Percentiles rank a stretch among this genome's conserved stretches.
Evolutionary conservation across 768 basidiomycete species (phyloP).

Genomic region (Sporobolomyces pararoseus): DNA sequence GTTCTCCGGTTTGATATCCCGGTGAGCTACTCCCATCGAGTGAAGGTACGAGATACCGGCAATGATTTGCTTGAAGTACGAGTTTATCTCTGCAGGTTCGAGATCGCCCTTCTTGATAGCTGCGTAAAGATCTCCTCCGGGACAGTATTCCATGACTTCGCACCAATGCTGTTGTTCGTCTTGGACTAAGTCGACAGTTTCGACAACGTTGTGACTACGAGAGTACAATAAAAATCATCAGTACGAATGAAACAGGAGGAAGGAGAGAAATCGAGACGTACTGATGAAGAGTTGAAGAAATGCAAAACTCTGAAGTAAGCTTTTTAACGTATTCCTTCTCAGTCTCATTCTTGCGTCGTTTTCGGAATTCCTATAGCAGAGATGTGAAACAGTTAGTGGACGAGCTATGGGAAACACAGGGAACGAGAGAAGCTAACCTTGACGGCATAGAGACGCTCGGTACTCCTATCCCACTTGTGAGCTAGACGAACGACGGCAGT

Average conservation of each 20-base stretch:
- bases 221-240: not conserved
- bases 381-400: not conserved
- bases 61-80: conserved; percentile 95
- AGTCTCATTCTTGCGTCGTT: conserved; percentile 93
- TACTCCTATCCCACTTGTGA: conserved; percentile 91
- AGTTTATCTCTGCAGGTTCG: conserved; percentile 88
- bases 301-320: conserved; percentile 97
- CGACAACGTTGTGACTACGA: conserved; percentile 89
- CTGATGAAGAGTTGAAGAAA: conserved; percentile 74
- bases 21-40: conserved; percentile 92
- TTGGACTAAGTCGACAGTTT: conserved; percentile 98
- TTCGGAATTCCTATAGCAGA: conserved; percentile 87
- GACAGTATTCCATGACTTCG: conserved; percentile 99
- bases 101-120: conserved; percentile 97
- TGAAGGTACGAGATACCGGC: conserved; percentile 85
- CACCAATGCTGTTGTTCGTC: conserved; percentile 97
- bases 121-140: conserved; percentile 91
- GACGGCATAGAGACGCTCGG: conserved; percentile 93
- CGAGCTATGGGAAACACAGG: not conserved
- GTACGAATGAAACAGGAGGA: conserved; percentile 50
- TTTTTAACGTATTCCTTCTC: conserved; percentile 99
- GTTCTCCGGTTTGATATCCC: conserved; percentile 98
- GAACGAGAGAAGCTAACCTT: conserved; percentile 60
- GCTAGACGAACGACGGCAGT: conserved; percentile 93
- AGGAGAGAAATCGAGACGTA: conserved; percentile 6